phyloP scores from a whole-genome alignment of 2,329 filamentous ascomycete species.

The Byssochlamys sp. region DNA sequence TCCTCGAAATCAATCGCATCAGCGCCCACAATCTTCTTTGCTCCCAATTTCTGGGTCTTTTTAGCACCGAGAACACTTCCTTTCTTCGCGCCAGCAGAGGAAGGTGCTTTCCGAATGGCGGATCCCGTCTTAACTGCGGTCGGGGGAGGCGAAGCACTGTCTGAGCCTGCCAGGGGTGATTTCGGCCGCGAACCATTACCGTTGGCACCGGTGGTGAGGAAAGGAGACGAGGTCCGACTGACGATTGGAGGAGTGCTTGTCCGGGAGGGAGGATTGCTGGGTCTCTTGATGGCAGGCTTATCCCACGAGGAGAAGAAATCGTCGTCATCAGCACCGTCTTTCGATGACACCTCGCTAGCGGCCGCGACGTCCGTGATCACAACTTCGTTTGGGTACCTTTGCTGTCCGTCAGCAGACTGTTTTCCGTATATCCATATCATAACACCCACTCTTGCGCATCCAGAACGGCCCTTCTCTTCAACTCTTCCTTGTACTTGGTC shows the following conservation, averaged over 20 bases:
- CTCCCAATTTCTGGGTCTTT: constrained; percentile 74
- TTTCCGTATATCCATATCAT: not conserved
- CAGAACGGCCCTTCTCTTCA: constrained; percentile 71
- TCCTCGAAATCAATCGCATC: constrained; percentile 91
- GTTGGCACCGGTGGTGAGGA: constrained; percentile 61
- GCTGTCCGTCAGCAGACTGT: constrained; percentile 10
- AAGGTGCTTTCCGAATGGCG: constrained; percentile 66
- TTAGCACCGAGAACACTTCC: constrained; percentile 76
- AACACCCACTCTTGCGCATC: constrained; percentile 70
- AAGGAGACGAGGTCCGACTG: constrained; percentile 77
- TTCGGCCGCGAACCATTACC: constrained; percentile 68
- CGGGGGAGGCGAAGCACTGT: constrained; percentile 41
- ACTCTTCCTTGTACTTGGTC: constrained; percentile 93
- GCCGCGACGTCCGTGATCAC: constrained; percentile 64
- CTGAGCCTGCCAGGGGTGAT: constrained; percentile 61
- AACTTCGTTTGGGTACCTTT: constrained; percentile 73
- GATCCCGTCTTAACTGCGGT: constrained; percentile 64
- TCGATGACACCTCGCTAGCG: constrained; percentile 56
- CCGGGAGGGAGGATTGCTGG: constrained; percentile 83
- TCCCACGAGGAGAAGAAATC: constrained; percentile 99
- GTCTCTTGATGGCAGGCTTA: constrained; percentile 91
- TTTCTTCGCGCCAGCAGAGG: constrained; percentile 61
- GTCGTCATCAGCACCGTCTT: constrained; percentile 75
- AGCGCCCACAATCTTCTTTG: constrained; percentile 70
- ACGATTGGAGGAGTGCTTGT: constrained; percentile 75